Percentiles rank a stretch among this genome's conserved stretches.
These are phyloP conservation scores for Furcasterigmium furcatum DNA, from an alignment of 2,329 filamentous ascomycete species.

Conservation along the genomic window DNA sequence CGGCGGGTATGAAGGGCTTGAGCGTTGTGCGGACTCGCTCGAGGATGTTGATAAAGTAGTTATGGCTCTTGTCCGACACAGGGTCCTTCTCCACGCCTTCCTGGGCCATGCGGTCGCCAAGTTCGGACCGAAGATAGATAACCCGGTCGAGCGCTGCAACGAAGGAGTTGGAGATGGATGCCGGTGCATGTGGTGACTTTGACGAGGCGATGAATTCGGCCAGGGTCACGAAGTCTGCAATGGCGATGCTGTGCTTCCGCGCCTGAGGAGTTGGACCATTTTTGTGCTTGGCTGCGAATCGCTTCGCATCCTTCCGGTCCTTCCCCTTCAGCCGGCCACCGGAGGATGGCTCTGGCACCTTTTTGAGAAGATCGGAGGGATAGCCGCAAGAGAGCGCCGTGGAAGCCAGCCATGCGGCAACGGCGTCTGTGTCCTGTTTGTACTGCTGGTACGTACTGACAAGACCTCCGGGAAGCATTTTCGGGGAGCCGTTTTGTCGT, in stretches of 20 bases:
- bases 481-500: too few species aligned
- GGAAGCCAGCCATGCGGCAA: conserved; percentile 37
- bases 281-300: too few species aligned
- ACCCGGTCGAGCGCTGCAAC: conserved; percentile 26
- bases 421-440: conserved; percentile 34
- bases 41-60: conserved; percentile 29
- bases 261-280: not conserved
- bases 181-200: conserved; percentile 15
- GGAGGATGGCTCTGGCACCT: not conserved
- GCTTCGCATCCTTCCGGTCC: conserved; percentile 18
- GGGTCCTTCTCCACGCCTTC: conserved; percentile 10
- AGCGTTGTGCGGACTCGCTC: conserved; percentile 28
- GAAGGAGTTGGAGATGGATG: conserved; percentile 25
- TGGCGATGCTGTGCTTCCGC: conserved; percentile 27
- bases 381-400: conserved; percentile 32
- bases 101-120: conserved; percentile 15
- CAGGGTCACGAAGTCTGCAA: conserved; percentile 32
- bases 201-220: conserved; percentile 28
- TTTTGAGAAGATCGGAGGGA: conserved; percentile 7
- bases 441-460: conserved; percentile 31
- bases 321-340: conserved; percentile 22
- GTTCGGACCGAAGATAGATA: conserved; percentile 28
- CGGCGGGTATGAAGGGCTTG: conserved; percentile 13
- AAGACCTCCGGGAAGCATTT: conserved; percentile 17
- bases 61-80: conserved; percentile 21